These are phyloP conservation scores for Alectoria sarmentosa DNA, from an alignment of 495 filamentous ascomycete species.

Conservation along the genomic window DNA sequence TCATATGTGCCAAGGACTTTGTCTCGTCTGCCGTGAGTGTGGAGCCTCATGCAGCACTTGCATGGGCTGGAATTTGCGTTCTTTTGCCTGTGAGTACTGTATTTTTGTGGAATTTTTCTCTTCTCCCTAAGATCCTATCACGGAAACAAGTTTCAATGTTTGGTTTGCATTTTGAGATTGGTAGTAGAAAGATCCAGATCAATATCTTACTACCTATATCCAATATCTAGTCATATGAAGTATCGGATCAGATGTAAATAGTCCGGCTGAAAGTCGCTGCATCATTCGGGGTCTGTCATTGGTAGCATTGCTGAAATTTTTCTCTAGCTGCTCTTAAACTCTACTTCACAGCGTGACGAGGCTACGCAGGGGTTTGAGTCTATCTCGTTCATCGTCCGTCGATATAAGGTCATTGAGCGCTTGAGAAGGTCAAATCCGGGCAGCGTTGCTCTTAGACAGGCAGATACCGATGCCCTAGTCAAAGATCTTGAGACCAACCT, in stretches of 20 bases:
- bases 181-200: neutral
- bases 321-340: neutral
- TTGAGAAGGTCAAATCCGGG: neutral
- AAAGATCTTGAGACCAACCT: neutral
- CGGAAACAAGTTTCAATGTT: neutral
- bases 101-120: neutral
- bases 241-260: too few species aligned
- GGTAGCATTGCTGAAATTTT: neutral
- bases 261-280: neutral
- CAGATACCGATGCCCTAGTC: neutral
- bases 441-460: neutral
- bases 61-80: constrained; percentile 18
- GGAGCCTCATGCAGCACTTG: constrained; percentile 19
- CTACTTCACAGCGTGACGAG: neutral
- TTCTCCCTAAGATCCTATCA: neutral
- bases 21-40: constrained; percentile 14
- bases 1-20: constrained; percentile 18
- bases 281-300: neutral
- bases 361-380: neutral
- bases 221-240: too few species aligned
- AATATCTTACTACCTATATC: too few species aligned
- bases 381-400: neutral
- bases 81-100: constrained; percentile 13
- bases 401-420: neutral
- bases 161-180: neutral